Evolutionary conservation across 148 eudicot species (phyloP).

Genomic region (Fagopyrum tataricum): DNA sequence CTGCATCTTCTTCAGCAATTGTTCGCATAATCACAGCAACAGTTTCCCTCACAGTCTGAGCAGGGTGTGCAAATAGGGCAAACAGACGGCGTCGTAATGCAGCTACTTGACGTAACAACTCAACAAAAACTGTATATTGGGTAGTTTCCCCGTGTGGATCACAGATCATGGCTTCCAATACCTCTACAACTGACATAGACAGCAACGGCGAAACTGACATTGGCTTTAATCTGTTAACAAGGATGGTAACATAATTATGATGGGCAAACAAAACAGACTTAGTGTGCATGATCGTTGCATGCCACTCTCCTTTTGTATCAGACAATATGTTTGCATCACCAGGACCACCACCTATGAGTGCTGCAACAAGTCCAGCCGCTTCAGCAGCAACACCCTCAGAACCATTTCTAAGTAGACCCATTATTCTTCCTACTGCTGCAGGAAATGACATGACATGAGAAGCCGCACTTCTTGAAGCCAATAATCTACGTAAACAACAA

Average conservation of each 20-base stretch:
- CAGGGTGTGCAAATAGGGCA: slow-evolving; percentile 96
- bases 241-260: slow-evolving; percentile 52
- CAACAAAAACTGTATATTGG: slow-evolving; percentile 89
- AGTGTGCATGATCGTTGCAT: slow-evolving; percentile 91
- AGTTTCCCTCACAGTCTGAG: slow-evolving; percentile 90
- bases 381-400: slow-evolving; percentile 93
- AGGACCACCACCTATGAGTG: slow-evolving; percentile 96
- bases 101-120: slow-evolving; percentile 87
- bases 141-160: slow-evolving; percentile 98
- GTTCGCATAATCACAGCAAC: slow-evolving; percentile 98
- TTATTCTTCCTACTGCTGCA: slow-evolving; percentile 96
- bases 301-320: slow-evolving; percentile 89
- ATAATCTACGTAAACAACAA: slow-evolving; percentile 75
- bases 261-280: slow-evolving; percentile 87
- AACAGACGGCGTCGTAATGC: slow-evolving; percentile 85
- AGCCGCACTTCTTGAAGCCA: slow-evolving; percentile 87
- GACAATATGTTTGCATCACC: slow-evolving; percentile 58
- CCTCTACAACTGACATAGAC: slow-evolving; percentile 90
- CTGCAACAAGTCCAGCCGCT: slow-evolving; percentile 79
- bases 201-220: slow-evolving; percentile 89
- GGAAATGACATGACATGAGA: slow-evolving; percentile 97
- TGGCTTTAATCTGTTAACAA: slow-evolving; percentile 88
- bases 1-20: slow-evolving; percentile 99
- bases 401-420: slow-evolving; percentile 97
- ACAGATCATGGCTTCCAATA: slow-evolving; percentile 96